Base-by-base conservation (phyloP, 1,139 yeast genomes). In the Lodderomyces jiufengensis region DNA sequence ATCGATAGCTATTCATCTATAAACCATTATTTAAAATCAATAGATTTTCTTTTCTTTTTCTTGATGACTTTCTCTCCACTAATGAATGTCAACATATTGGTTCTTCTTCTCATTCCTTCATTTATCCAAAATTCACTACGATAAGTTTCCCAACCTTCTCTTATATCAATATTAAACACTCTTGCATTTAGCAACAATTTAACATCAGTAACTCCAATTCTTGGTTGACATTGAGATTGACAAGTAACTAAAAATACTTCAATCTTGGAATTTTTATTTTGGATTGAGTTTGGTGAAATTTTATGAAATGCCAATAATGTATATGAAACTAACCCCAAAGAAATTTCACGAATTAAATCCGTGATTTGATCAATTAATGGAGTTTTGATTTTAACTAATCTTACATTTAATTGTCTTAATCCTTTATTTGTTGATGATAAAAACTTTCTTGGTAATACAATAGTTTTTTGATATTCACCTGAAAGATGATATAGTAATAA, bases 61-160 rank as follows among this genome's bases (percentile, higher is more conserved):
- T 61, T 66, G 39, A 66, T 46, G 9, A 58, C 43, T 37, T 53
- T 59, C 8, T 54, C 21, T 3, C 32, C 54, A 22, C 51, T 51
- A 11, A 57, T 55, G 44, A 69, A 66, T 24, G 63, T 61, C 45
- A 70, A 48, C 49, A 72, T 56, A 28, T 61, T 57, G 34, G 66
- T 65, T 29, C 87, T 65, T 47, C 90, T 65, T 48, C 95, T 72
- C 5, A 80, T 78, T 1, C 88, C 84, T 55, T 88, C 97, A 48
- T 84, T 73, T 23, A 80, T 78, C 97, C 97, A 92, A 54, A 88
- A 92, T 55, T 90, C 97, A 50, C 86, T 86, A 40, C 98, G 65
- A 52, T 90, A 92, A 32, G 87, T 60, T 51, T 92, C 98, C 98
- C 98, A 92, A 9, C 90, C 94, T 55, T 90, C 97, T 46, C 96